phyloP scores from a whole-genome alignment of 495 filamentous ascomycete genomes.

The Aspergillus biplanus region DNA sequence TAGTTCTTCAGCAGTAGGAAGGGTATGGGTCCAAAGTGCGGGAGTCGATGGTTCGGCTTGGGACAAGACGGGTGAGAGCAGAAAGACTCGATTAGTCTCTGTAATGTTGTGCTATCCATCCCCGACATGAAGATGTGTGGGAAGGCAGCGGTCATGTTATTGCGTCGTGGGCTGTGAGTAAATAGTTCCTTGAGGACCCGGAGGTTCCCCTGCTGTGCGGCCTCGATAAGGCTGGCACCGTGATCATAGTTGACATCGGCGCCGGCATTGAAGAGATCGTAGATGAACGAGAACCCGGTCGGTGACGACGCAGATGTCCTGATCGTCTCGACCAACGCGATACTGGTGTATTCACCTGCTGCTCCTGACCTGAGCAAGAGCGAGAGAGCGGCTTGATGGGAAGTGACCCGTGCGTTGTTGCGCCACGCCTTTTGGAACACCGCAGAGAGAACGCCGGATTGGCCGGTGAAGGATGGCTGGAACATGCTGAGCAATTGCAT shows the following conservation, averaged over 20 bases:
- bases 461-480: conserved; percentile 8
- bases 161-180: not conserved
- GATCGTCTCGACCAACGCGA: conserved; percentile 16
- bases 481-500: conserved; percentile 2
- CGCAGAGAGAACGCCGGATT: not conserved
- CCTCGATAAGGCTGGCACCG: conserved; percentile 11
- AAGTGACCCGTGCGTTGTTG: conserved; percentile 10
- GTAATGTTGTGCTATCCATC: conserved; percentile 1
- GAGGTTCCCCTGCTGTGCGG: conserved; percentile 2
- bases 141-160: conserved; percentile 6
- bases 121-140: conserved; percentile 11
- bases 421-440: conserved; percentile 14
- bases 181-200: conserved; percentile 12
- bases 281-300: conserved; percentile 5
- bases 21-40: conserved; percentile 2
- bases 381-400: conserved; percentile 16
- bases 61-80: conserved; percentile 14
- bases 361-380: conserved; percentile 7
- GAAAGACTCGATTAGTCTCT: conserved; percentile 8
- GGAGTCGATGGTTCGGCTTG: conserved; percentile 6
- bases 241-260: conserved; percentile 19
- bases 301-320: not conserved
- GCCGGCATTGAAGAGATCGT: conserved; percentile 10
- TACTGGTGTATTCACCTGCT: conserved; percentile 6
- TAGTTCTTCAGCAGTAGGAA: conserved; percentile 9